These are phyloP conservation scores for Simmondsia chinensis DNA, from an alignment of 148 eudicot genomes.

Conservation along the genomic window DNA sequence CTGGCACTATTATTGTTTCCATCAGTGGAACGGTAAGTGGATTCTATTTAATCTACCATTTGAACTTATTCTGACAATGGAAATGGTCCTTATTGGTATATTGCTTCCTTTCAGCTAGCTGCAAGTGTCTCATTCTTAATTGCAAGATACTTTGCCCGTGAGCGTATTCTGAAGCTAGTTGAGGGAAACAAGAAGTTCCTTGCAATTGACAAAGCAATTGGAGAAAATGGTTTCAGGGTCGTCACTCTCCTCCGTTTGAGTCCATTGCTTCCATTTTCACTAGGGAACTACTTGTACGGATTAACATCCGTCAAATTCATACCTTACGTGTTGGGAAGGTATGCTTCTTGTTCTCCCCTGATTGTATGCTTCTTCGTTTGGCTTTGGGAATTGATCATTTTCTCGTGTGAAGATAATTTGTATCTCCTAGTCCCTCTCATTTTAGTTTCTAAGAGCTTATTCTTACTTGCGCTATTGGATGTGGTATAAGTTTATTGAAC, in stretches of 20 bases:
- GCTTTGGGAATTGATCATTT: too few relatives aligned
- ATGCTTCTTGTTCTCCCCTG: slow-evolving; percentile 21
- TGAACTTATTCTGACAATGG: background rate
- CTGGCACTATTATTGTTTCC: slow-evolving; percentile 86
- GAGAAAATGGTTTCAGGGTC: slow-evolving; percentile 94
- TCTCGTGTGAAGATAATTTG: too few relatives aligned
- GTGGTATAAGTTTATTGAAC: too few relatives aligned
- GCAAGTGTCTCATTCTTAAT: slow-evolving; percentile 93
- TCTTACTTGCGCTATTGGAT: too few relatives aligned
- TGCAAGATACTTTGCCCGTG: slow-evolving; percentile 99
- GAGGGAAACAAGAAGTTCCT: slow-evolving; percentile 98
- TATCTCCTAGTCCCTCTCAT: too few relatives aligned
- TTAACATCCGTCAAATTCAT: slow-evolving; percentile 90
- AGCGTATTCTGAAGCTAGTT: slow-evolving; percentile 88
- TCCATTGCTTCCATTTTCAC: slow-evolving; percentile 95
- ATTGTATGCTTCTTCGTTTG: slow-evolving; percentile 2
- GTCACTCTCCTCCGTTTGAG: slow-evolving; percentile 98
- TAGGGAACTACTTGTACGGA: slow-evolving; percentile 94
- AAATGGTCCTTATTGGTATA: background rate
- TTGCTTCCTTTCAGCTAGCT: slow-evolving; percentile 61
- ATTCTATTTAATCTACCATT: too few relatives aligned
- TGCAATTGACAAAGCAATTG: slow-evolving; percentile 98
- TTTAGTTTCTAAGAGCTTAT: too few relatives aligned
- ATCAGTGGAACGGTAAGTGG: slow-evolving; percentile 97
- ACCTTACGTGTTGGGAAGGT: slow-evolving; percentile 98